A percentile compares a stretch with the other conserved stretches of the same genome.
phyloP scores from a whole-genome alignment of 208 protist species.

The Phytomonas serpens region DNA sequence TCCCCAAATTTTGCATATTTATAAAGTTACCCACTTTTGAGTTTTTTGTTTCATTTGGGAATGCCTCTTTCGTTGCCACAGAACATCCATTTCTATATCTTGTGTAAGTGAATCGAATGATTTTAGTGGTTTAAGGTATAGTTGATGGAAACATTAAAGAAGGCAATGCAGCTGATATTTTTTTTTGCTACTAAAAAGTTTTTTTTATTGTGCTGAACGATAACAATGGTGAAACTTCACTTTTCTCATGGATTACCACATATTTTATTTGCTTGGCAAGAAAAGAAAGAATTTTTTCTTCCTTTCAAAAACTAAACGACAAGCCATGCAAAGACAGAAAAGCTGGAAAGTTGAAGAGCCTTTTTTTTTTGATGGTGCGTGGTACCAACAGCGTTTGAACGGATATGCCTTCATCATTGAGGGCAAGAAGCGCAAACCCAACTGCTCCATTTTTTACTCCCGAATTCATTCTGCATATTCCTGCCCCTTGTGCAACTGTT shows the following conservation, averaged over 20 bases:
- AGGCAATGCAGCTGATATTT: neutral
- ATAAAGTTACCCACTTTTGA: too few relatives aligned
- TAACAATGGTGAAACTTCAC: neutral
- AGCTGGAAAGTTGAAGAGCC: slow-evolving; percentile 9
- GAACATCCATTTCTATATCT: neutral
- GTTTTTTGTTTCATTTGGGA: too few relatives aligned
- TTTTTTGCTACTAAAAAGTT: neutral
- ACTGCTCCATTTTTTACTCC: slow-evolving; percentile 8
- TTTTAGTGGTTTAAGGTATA: neutral
- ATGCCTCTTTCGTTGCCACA: neutral
- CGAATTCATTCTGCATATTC: slow-evolving; percentile 8
- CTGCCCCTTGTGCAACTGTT: slow-evolving; percentile 12
- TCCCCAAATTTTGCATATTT: too few relatives aligned
- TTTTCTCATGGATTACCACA: neutral
- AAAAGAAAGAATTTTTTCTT: neutral
- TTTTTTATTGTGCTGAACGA: neutral
- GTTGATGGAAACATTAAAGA: neutral
- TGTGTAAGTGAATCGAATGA: neutral
- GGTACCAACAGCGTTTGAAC: slow-evolving; percentile 20
- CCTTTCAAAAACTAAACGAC: neutral
- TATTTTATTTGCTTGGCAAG: neutral
- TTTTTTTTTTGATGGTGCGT: slow-evolving; percentile 22
- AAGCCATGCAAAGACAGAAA: neutral
- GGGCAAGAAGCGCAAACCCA: neutral
- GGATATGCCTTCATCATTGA: slow-evolving; percentile 11